Conservation (phyloP, 257 asterid genomes). For the Penstemon newberryi region DNA sequence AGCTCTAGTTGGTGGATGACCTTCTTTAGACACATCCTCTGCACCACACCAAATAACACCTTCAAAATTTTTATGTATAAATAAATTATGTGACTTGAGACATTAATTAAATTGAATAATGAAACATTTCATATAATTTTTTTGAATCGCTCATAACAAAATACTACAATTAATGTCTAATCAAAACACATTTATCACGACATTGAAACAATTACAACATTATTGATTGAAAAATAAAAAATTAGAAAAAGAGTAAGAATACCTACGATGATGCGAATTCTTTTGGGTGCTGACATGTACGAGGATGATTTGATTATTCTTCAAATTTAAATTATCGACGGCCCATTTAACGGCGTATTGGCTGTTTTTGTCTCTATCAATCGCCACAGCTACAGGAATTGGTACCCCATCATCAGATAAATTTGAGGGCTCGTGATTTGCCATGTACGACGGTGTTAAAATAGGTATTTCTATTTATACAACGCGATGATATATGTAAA, state of each 20-base stretch:
- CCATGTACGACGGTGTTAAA: neutral
- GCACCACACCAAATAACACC: conserved; percentile 24
- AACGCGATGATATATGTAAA: too few species aligned
- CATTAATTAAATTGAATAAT: too few species aligned
- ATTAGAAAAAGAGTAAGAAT: conserved; percentile 11
- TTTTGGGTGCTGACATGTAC: conserved; percentile 55
- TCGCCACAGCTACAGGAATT: conserved; percentile 64
- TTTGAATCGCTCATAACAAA: too few species aligned
- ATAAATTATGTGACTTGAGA: too few species aligned
- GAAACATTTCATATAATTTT: too few species aligned
- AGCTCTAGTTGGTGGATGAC: conserved; percentile 46
- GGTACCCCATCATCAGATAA: conserved; percentile 27
- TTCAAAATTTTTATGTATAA: neutral
- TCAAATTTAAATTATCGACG: conserved; percentile 50
- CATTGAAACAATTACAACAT: too few species aligned
- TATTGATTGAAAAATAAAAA: too few species aligned
- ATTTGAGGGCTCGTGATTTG: conserved; percentile 2
- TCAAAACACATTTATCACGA: too few species aligned
- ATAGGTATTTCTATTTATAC: too few species aligned
- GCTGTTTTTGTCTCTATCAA: conserved; percentile 85
- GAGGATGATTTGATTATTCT: conserved; percentile 47
- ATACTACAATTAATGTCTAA: too few species aligned
- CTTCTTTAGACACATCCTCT: conserved; percentile 38
- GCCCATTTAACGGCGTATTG: conserved; percentile 86
- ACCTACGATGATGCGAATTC: conserved; percentile 44